Percentiles rank a stretch among this genome's conserved stretches.
Evolutionary conservation across 352 stramenopile genomes (phyloP).

Genomic region (Globisporangium cystogenes): DNA sequence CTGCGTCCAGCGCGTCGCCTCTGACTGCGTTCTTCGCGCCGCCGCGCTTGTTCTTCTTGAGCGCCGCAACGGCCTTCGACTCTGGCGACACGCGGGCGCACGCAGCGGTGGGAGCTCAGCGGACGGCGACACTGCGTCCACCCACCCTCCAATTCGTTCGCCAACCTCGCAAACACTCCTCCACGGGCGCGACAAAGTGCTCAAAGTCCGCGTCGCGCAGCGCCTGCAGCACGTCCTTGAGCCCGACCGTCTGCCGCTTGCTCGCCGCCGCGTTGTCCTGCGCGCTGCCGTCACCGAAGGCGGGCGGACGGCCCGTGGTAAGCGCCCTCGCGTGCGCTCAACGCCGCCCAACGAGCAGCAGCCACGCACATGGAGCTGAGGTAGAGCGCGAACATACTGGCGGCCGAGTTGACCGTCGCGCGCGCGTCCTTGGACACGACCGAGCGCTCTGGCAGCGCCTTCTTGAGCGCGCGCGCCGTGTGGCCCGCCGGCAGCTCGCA

Average conservation of each 20-base stretch:
- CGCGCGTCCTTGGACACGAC: slow-evolving; percentile 66
- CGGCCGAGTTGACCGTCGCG: slow-evolving; percentile 59
- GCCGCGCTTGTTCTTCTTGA: slow-evolving; percentile 30
- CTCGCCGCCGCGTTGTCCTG: slow-evolving; percentile 58
- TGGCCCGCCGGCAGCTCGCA: slow-evolving; percentile 60
- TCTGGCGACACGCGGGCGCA: no score
- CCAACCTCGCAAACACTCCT: slow-evolving; percentile 63
- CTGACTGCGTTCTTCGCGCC: slow-evolving; percentile 11
- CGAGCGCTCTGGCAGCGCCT: slow-evolving; percentile 56
- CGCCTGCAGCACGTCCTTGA: slow-evolving; percentile 69
- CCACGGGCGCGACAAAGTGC: slow-evolving; percentile 64
- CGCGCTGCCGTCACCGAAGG: slow-evolving; percentile 31
- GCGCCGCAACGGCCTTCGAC: slow-evolving; percentile 30
- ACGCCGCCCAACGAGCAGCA: no score
- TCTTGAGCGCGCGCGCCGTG: slow-evolving; percentile 64
- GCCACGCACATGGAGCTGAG: slow-evolving; percentile 53
- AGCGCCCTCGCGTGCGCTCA: no score
- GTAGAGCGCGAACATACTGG: slow-evolving; percentile 79
- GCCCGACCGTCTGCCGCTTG: slow-evolving; percentile 71
- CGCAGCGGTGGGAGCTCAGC: no score
- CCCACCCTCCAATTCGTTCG: no score
- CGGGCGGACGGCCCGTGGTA: no score
- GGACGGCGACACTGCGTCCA: no score
- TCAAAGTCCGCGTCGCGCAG: slow-evolving; percentile 75
- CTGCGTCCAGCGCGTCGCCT: background rate